Evolutionary conservation across 2,329 filamentous ascomycete genomes (phyloP).

Genomic region (Gaeumannomyces sp.): DNA sequence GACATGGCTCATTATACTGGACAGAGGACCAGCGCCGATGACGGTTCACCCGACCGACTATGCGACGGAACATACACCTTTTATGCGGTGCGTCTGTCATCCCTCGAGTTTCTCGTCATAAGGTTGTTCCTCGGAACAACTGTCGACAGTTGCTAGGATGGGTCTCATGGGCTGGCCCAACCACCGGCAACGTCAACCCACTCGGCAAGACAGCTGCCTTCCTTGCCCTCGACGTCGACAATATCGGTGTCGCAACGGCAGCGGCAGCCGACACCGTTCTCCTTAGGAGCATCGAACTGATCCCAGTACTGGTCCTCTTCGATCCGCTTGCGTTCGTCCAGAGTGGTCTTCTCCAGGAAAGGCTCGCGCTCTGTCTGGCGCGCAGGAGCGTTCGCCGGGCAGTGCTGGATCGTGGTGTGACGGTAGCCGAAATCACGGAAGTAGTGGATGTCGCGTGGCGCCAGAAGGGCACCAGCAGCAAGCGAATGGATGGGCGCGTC

Average conservation of each 20-base stretch:
- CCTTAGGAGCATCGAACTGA: conserved; percentile 75
- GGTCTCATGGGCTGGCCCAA: conserved; percentile 59
- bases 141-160: neutral
- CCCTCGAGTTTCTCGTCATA: neutral
- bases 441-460: conserved; percentile 84
- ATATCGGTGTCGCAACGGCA: conserved; percentile 97
- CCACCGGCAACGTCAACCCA: conserved; percentile 98
- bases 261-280: conserved; percentile 94
- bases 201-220: conserved; percentile 88
- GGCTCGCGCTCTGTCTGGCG: conserved; percentile 76
- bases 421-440: conserved; percentile 98
- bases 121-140: neutral
- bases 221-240: conserved; percentile 94
- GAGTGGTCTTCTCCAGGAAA: conserved; percentile 74
- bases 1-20: conserved; percentile 5
- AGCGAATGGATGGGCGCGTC: conserved; percentile 98
- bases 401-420: conserved; percentile 98
- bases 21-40: neutral
- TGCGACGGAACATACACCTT: neutral
- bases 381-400: conserved; percentile 87
- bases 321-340: conserved; percentile 73
- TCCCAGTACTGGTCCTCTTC: conserved; percentile 98
- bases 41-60: neutral
- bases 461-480: conserved; percentile 80
- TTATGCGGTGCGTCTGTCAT: neutral